Evolutionary conservation across 2,329 filamentous ascomycete species (phyloP).

Genomic region (Gyromitra esculenta): DNA sequence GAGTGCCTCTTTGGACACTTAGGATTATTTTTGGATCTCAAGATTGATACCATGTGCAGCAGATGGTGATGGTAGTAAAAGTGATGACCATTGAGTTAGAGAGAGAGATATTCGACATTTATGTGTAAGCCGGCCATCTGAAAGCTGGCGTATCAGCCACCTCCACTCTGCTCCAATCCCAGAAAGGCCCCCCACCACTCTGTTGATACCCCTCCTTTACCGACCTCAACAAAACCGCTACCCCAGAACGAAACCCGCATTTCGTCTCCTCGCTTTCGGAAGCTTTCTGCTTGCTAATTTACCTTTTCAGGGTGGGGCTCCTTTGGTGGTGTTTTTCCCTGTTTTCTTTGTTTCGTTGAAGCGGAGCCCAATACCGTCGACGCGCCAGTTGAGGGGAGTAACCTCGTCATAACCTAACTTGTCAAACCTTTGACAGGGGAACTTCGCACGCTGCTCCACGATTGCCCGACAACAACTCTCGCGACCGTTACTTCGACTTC

Average conservation of each 20-base stretch:
- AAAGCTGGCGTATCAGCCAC: constrained; percentile 50
- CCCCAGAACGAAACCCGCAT: constrained; percentile 28
- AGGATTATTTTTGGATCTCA: constrained; percentile 5
- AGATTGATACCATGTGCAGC: constrained; percentile 9
- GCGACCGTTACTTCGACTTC: constrained; percentile 13
- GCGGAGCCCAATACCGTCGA: constrained; percentile 39
- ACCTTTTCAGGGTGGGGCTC: constrained; percentile 40
- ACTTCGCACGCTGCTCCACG: constrained; percentile 33
- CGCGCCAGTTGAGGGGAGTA: constrained; percentile 46
- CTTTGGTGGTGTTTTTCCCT: constrained; percentile 50
- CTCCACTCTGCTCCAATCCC: constrained; percentile 45
- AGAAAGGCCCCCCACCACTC: constrained; percentile 45
- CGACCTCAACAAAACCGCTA: constrained; percentile 47
- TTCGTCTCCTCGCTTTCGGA: constrained; percentile 30
- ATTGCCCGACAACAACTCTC: constrained; percentile 12
- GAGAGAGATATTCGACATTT: constrained; percentile 30
- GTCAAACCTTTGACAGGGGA: constrained; percentile 41
- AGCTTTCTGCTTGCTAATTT: constrained; percentile 35
- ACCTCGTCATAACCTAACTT: constrained; percentile 46
- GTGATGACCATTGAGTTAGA: constrained; percentile 20
- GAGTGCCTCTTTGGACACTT: constrained; percentile 15
- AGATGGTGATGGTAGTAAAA: constrained; percentile 20
- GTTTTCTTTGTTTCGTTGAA: constrained; percentile 49
- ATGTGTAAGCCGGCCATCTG: constrained; percentile 49
- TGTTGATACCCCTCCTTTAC: constrained; percentile 51